A percentile compares a stretch with the other conserved stretches of the same genome.
phyloP scores from a whole-genome alignment of 306 rosid genomes.

The Gynostemma pentaphyllum region DNA sequence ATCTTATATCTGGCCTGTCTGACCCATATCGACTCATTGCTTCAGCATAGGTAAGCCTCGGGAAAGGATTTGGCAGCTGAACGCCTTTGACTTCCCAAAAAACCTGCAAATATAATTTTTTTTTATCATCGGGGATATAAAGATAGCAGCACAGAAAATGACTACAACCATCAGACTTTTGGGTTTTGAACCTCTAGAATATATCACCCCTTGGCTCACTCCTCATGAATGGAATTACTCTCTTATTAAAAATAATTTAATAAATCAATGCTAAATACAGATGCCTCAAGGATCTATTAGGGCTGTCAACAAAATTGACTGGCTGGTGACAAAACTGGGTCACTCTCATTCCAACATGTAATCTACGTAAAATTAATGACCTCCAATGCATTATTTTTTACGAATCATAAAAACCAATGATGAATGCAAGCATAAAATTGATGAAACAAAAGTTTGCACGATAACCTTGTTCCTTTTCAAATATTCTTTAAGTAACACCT shows the following conservation, averaged over 20 bases:
- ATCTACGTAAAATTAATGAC: not conserved
- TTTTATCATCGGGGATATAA: not conserved
- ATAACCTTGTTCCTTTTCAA: not conserved
- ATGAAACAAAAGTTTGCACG: not conserved
- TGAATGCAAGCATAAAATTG: not conserved
- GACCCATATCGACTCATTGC: conserved; percentile 89
- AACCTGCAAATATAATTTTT: conserved; percentile 46
- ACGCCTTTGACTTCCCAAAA: conserved; percentile 74
- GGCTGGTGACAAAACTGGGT: not conserved
- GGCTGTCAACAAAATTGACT: conserved; percentile 7
- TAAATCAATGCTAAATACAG: not conserved
- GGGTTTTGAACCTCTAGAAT: not conserved
- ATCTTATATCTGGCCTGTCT: conserved; percentile 81
- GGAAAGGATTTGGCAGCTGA: conserved; percentile 78
- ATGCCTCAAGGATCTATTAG: not conserved
- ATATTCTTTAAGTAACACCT: not conserved
- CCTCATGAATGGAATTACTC: not conserved
- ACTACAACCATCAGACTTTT: not conserved
- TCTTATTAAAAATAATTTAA: not conserved
- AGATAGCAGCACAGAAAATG: not conserved
- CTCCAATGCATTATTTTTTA: not conserved
- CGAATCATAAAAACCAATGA: not conserved
- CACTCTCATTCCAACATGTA: not conserved
- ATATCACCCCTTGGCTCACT: not conserved
- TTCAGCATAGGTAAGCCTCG: conserved; percentile 95